Percentiles rank a stretch among this genome's conserved stretches.
Evolutionary conservation across 352 stramenopile species (phyloP).

Genomic region (Pythium volutum): DNA sequence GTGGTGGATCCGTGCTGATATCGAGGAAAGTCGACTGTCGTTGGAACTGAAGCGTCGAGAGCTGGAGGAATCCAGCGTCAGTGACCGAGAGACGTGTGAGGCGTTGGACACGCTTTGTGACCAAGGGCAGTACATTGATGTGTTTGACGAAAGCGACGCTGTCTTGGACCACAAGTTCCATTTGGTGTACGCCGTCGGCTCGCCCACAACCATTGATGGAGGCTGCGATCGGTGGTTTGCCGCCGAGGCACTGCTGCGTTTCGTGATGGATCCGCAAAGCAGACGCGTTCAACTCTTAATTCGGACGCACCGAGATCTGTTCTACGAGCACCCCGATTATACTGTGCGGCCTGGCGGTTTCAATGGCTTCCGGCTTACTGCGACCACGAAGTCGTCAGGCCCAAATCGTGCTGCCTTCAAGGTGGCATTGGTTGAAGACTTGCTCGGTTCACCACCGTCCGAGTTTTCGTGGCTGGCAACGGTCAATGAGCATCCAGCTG

Average conservation of each 20-base stretch:
- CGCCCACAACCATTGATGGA: conserved; percentile 34
- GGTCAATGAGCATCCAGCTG: too few species aligned
- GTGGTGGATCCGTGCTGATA: conserved; percentile 66
- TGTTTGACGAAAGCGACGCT: conserved; percentile 88
- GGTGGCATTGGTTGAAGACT: conserved; percentile 47
- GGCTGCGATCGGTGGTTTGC: conserved; percentile 47
- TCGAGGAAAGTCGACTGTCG: conserved; percentile 86
- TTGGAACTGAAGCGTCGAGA: conserved; percentile 81
- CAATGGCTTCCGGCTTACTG: conserved; percentile 38
- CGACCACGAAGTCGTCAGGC: neutral
- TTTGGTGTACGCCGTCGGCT: conserved; percentile 82
- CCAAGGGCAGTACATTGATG: conserved; percentile 56
- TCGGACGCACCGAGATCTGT: conserved; percentile 27
- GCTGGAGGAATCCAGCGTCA: conserved; percentile 20
- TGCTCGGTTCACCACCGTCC: conserved; percentile 54
- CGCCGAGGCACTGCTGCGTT: conserved; percentile 42
- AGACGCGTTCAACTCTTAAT: conserved; percentile 34
- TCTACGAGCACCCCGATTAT: conserved; percentile 32
- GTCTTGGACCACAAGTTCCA: conserved; percentile 88
- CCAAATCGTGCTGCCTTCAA: conserved; percentile 29
- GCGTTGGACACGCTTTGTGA: conserved; percentile 41
- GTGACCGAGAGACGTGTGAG: conserved; percentile 7
- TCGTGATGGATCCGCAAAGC: conserved; percentile 15
- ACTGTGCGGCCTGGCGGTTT: conserved; percentile 31
- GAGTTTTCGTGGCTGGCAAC: conserved; percentile 77